These are phyloP conservation scores for Pugionium cornutum DNA, from an alignment of 345 rosid genomes.

Conservation along the genomic window DNA sequence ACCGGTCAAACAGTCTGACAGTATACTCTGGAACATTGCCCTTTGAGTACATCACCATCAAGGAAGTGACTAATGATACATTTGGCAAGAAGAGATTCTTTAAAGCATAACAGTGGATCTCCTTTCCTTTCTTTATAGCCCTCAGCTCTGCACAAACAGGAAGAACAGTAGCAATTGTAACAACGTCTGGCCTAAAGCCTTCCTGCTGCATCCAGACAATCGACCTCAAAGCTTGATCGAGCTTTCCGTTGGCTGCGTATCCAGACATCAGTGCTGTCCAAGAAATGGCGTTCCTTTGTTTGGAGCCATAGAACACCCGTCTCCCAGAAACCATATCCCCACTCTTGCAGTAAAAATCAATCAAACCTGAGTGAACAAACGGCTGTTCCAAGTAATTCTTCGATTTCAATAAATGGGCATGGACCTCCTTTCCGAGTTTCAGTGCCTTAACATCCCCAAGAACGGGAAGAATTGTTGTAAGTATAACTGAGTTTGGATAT, in stretches of 20 bases:
- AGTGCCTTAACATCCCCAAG: conserved; percentile 62
- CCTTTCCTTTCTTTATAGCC: conserved; percentile 74
- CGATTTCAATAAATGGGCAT: conserved; percentile 62
- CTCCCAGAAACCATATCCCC: conserved; percentile 69
- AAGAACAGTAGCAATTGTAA: conserved; percentile 69
- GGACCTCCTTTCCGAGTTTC: conserved; percentile 72
- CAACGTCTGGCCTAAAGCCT: conserved; percentile 74
- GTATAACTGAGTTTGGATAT: conserved; percentile 65
- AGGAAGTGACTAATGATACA: conserved; percentile 65
- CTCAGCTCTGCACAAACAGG: conserved; percentile 73
- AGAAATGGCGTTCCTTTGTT: conserved; percentile 66
- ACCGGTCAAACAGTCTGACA: conserved; percentile 52
- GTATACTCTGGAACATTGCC: conserved; percentile 60
- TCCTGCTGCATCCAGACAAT: conserved; percentile 96
- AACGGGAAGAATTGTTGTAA: conserved; percentile 65
- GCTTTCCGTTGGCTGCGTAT: conserved; percentile 67
- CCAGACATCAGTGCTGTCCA: conserved; percentile 95
- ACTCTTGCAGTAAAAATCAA: conserved; percentile 89
- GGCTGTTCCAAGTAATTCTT: conserved; percentile 50
- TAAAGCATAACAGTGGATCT: conserved; percentile 77
- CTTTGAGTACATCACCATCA: conserved; percentile 84
- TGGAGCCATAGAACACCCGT: conserved; percentile 62
- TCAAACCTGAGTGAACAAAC: conserved; percentile 66
- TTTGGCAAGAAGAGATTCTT: conserved; percentile 74
- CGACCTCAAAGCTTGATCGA: conserved; percentile 83